Conservation (phyloP, 208 protist species). For the Acanthamoeba quina region DNA sequence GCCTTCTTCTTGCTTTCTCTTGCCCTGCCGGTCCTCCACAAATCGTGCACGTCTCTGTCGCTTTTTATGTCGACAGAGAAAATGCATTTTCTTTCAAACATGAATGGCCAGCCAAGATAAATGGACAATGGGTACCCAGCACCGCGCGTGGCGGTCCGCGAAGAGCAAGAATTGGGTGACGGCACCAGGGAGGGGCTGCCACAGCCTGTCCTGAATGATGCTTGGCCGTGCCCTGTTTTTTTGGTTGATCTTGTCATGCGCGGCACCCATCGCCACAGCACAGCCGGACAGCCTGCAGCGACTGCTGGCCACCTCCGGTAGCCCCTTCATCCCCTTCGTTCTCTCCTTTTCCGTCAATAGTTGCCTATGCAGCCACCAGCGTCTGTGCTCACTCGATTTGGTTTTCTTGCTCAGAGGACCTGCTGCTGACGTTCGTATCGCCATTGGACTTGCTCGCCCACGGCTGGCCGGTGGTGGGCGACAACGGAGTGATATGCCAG, state of each 20-base stretch:
- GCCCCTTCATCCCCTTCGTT: neutral
- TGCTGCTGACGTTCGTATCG: slow-evolving; percentile 1
- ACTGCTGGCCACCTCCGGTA: slow-evolving; percentile 9
- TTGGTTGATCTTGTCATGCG: neutral
- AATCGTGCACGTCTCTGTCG: no score
- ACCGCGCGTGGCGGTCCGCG: no score
- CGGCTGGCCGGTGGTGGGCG: slow-evolving; percentile 21
- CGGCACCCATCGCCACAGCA: neutral
- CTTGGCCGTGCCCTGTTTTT: neutral
- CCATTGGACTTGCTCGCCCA: neutral
- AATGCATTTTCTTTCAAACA: no score
- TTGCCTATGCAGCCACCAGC: neutral
- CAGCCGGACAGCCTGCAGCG: neutral
- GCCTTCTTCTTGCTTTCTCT: neutral
- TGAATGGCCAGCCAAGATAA: no score
- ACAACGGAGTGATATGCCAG: slow-evolving; percentile 23
- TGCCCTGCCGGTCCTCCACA: no score
- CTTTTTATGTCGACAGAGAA: no score
- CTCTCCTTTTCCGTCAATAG: neutral
- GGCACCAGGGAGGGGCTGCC: no score
- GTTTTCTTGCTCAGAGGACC: slow-evolving; percentile 8
- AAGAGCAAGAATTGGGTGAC: no score
- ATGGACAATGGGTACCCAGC: no score
- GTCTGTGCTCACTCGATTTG: neutral
- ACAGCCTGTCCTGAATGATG: no score